Evolutionary conservation across 2,329 filamentous ascomycete genomes (phyloP).

Genomic region (Cladosporium sp.): DNA sequence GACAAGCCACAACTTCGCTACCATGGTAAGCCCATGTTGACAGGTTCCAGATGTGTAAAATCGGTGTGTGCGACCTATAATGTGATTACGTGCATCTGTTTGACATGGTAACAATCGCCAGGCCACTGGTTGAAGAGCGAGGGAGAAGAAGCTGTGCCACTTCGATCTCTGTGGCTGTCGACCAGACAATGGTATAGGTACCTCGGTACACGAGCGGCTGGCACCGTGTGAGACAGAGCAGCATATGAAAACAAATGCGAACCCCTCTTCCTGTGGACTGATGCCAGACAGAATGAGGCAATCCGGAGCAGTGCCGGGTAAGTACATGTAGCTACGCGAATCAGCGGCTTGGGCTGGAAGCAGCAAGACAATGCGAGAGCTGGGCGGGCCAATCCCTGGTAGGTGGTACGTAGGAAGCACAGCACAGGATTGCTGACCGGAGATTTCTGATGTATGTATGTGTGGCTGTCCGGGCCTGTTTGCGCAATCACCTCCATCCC

Average conservation of each 20-base stretch:
- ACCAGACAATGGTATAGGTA: not conserved
- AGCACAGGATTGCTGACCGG: slow-evolving; percentile 5
- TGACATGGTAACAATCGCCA: not conserved
- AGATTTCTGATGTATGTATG: not conserved
- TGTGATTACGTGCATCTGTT: not conserved
- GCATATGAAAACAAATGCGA: no score
- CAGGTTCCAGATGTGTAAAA: not conserved
- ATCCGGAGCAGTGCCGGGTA: slow-evolving; percentile 1
- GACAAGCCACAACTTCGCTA: no score
- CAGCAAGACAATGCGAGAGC: slow-evolving; percentile 5
- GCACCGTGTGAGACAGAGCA: slow-evolving; percentile 7
- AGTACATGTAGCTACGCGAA: not conserved
- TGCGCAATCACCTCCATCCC: slow-evolving; percentile 8
- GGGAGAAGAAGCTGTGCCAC: slow-evolving; percentile 6
- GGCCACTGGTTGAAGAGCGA: not conserved
- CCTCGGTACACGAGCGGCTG: slow-evolving; percentile 6
- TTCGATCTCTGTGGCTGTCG: slow-evolving; percentile 1
- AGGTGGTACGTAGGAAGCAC: not conserved
- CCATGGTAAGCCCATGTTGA: not conserved
- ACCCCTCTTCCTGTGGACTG: slow-evolving; percentile 5
- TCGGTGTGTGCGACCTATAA: not conserved
- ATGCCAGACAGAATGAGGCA: slow-evolving; percentile 8
- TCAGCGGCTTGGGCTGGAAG: slow-evolving; percentile 9
- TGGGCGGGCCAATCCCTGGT: not conserved
- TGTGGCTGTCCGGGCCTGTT: slow-evolving; percentile 1